Evolutionary conservation across 1,284 basidiomycete species (phyloP).

Genomic region (Neonothopanus nambi): DNA sequence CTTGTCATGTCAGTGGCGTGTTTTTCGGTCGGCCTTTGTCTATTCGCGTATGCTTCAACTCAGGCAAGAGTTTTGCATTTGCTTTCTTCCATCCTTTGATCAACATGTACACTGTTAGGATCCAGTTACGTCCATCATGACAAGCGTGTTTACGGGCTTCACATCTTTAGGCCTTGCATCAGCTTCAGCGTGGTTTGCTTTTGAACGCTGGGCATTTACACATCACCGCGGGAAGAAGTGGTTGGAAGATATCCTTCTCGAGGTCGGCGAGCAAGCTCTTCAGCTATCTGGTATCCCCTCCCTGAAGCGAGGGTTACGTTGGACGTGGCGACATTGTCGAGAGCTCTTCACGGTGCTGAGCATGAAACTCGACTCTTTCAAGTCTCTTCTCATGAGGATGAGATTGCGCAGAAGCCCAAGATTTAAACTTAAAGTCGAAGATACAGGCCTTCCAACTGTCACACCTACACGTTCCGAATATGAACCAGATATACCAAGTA

Average conservation of each 20-base stretch:
- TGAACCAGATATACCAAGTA: neutral
- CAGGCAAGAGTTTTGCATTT: constrained; percentile 45
- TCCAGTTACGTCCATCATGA: constrained; percentile 62
- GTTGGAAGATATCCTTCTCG: constrained; percentile 67
- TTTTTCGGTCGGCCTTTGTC: constrained; percentile 68
- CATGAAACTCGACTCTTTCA: neutral
- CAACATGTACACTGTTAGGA: constrained; percentile 38
- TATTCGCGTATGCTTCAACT: constrained; percentile 63
- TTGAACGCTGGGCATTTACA: constrained; percentile 70
- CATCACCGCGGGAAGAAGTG: constrained; percentile 73
- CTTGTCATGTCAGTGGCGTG: constrained; percentile 72
- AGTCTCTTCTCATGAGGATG: constrained; percentile 3
- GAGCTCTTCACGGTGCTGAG: constrained; percentile 22
- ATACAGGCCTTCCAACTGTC: constrained; percentile 10
- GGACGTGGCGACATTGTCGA: constrained; percentile 26
- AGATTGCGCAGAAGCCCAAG: constrained; percentile 1
- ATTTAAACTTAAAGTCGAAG: neutral
- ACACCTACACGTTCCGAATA: neutral
- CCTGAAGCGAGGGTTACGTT: constrained; percentile 16
- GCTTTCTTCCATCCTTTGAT: neutral
- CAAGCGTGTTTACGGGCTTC: constrained; percentile 73
- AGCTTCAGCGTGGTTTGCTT: constrained; percentile 77
- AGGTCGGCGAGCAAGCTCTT: constrained; percentile 43
- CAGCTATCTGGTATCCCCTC: constrained; percentile 38
- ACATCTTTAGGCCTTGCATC: constrained; percentile 67